These are phyloP conservation scores for Lenzites betulinus DNA, from an alignment of 768 basidiomycete genomes.

Conservation along the genomic window DNA sequence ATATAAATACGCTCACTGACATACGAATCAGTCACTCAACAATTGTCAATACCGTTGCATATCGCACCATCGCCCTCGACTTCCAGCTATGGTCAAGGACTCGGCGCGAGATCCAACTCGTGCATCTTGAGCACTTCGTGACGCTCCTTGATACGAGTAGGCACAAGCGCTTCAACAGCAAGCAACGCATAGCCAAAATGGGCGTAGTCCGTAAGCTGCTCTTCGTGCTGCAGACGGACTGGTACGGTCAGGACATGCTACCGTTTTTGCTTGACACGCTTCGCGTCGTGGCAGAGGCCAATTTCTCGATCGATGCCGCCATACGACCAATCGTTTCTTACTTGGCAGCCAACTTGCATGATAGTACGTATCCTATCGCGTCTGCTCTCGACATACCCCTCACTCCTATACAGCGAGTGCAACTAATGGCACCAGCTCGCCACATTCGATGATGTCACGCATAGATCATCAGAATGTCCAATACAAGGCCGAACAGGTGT, in stretches of 20 bases:
- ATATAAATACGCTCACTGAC: not conserved
- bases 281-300: conserved; percentile 57
- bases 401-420: conserved; percentile 5
- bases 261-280: conserved; percentile 60
- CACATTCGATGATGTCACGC: conserved; percentile 56
- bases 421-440: conserved; percentile 36
- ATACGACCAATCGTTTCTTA: conserved; percentile 89
- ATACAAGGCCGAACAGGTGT: conserved; percentile 68
- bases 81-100: conserved; percentile 88
- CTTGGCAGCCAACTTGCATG: conserved; percentile 76
- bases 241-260: conserved; percentile 60
- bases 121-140: conserved; percentile 80
- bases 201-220: conserved; percentile 72
- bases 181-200: conserved; percentile 71
- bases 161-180: conserved; percentile 75
- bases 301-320: conserved; percentile 70
- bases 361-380: conserved; percentile 42
- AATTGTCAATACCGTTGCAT: conserved; percentile 79
- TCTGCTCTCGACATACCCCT: not conserved
- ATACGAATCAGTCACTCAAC: conserved; percentile 64
- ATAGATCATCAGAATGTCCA: conserved; percentile 51
- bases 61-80: conserved; percentile 81
- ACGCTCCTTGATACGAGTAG: conserved; percentile 73
- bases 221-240: conserved; percentile 80
- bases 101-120: conserved; percentile 68